Conservation (phyloP, 306 rosid species). For the Astragalus glycyphyllos region DNA sequence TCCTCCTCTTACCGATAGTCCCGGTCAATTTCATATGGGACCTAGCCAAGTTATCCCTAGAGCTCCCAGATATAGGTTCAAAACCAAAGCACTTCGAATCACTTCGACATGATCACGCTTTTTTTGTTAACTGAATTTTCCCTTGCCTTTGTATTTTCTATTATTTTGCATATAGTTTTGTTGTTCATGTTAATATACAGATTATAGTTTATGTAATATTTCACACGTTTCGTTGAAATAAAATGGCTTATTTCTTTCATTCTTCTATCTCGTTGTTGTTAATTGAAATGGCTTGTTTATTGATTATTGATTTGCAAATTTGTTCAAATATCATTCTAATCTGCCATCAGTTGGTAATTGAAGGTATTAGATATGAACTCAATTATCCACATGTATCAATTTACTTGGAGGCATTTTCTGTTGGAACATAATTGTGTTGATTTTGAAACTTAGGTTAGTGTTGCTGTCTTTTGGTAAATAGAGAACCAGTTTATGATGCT, state of each 20-base stretch:
- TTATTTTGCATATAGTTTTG: neutral
- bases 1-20: slow-evolving; percentile 64
- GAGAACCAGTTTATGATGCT: neutral
- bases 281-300: neutral
- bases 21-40: slow-evolving; percentile 85
- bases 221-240: neutral
- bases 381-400: neutral
- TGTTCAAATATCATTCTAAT: neutral
- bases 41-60: slow-evolving; percentile 94
- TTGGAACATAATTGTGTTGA: neutral
- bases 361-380: neutral
- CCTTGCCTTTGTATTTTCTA: neutral
- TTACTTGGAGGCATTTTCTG: neutral
- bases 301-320: neutral
- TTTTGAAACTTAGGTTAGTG: neutral
- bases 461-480: neutral
- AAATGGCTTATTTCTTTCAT: neutral
- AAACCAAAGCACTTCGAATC: slow-evolving; percentile 77
- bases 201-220: neutral
- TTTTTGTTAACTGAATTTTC: no score
- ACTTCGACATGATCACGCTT: slow-evolving; percentile 33
- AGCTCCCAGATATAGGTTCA: slow-evolving; percentile 79
- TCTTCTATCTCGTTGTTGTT: neutral
- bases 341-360: neutral
- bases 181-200: neutral